These are phyloP conservation scores for Neodidymelliopsis sp. DNA, from an alignment of 2,329 filamentous ascomycete species.

Conservation along the genomic window DNA sequence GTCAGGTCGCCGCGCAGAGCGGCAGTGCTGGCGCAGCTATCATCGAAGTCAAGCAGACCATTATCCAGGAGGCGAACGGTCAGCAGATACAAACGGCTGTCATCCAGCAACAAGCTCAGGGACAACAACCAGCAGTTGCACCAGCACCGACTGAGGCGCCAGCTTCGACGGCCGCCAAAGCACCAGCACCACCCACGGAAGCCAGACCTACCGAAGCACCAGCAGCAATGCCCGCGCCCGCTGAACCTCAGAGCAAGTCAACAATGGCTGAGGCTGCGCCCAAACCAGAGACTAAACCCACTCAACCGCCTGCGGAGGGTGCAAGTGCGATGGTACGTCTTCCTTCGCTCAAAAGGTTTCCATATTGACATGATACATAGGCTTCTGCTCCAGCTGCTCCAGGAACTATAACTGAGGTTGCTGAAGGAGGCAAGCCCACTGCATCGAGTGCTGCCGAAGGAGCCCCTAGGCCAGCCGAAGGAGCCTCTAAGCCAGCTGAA, in stretches of 20 bases:
- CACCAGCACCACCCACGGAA: conserved; percentile 7
- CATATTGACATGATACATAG: conserved; percentile 2
- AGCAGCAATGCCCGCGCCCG: conserved; percentile 15
- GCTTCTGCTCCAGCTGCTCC: conserved; percentile 1
- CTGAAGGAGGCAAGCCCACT: conserved; percentile 4
- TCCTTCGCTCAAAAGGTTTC: too few relatives aligned
- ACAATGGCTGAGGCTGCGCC: conserved; percentile 4
- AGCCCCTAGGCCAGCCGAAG: not conserved
- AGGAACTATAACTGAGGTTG: conserved; percentile 19
- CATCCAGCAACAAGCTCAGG: conserved; percentile 15
- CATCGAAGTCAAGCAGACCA: conserved; percentile 23
- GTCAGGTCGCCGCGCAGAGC: conserved; percentile 15
- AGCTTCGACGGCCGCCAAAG: conserved; percentile 3
- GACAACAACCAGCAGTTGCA: conserved; percentile 13
- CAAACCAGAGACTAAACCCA: conserved; percentile 13
- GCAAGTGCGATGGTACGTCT: conserved; percentile 26
- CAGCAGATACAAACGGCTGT: conserved; percentile 19
- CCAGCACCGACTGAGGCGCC: conserved; percentile 10
- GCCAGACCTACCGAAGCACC: conserved; percentile 10
- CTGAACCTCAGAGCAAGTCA: conserved; percentile 3
- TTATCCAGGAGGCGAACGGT: conserved; percentile 17
- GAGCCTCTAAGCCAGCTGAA: conserved; percentile 1
- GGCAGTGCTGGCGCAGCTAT: conserved; percentile 8
- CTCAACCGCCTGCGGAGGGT: conserved; percentile 9
- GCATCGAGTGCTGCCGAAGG: not conserved